Conservation (phyloP, 2,329 filamentous ascomycete species). For the Alternaria burnsii region DNA sequence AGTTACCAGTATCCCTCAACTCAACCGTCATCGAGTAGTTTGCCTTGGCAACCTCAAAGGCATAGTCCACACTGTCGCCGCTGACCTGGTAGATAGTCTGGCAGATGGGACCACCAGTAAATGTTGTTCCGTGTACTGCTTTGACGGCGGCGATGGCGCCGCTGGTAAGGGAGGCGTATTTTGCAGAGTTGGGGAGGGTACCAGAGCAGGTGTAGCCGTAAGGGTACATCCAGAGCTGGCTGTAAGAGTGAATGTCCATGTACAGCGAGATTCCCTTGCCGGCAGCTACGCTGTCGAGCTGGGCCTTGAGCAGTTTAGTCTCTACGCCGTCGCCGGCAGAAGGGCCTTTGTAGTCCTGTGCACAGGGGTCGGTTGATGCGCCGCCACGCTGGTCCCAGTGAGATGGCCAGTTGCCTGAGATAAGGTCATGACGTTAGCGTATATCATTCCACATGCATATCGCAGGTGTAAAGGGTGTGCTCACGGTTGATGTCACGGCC, state of each 20-base stretch:
- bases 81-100: constrained; percentile 68
- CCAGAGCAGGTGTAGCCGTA: constrained; percentile 68
- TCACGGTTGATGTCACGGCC: constrained; percentile 51
- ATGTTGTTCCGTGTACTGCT: constrained; percentile 60
- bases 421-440: neutral
- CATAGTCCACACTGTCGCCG: constrained; percentile 57
- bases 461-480: neutral
- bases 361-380: constrained; percentile 48
- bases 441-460: neutral
- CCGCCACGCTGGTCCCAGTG: constrained; percentile 46
- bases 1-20: constrained; percentile 58
- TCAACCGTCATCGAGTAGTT: constrained; percentile 60
- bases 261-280: constrained; percentile 66
- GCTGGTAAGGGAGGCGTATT: constrained; percentile 60
- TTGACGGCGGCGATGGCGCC: constrained; percentile 63
- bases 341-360: constrained; percentile 48
- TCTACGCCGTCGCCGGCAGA: constrained; percentile 48
- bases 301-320: constrained; percentile 56
- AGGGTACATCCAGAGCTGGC: constrained; percentile 57
- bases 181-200: constrained; percentile 57
- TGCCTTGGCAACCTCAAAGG: constrained; percentile 53
- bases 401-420: constrained; percentile 47
- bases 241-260: constrained; percentile 72
- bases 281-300: constrained; percentile 55
- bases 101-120: constrained; percentile 62